Evolutionary conservation across 73 alveolate species (phyloP), one percentile per base, ranked within the genome.

Genomic region (Durusdinium trenchii): DNA sequence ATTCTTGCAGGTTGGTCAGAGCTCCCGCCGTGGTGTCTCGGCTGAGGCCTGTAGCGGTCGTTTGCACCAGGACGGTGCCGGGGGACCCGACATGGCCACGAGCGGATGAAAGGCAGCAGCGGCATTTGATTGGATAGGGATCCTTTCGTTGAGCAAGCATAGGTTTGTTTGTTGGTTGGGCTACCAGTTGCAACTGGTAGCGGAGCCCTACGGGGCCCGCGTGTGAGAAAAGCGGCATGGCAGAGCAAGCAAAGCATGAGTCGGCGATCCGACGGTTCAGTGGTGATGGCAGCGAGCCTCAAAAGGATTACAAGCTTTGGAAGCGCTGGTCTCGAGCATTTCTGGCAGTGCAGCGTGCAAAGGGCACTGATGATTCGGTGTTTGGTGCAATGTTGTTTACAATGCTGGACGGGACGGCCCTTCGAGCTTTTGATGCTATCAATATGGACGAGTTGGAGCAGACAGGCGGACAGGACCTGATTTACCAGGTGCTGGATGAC

Each of bases 371-470:
- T 6, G 84, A 71, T 36, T 32, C 47, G 32, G 84, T 51, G 32
- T 71, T 71, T 3, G 84, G 84, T 10, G 47, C 84, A 20, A 38
- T 71, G 84, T 51, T 71, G 52, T 71, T 36, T 28, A 71, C 84
- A 3, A 36, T 71, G 51, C 84, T 71, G 51, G 84, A 71, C 38
- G 84, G 84, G 28, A 51, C 84, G 48, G 84, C 84, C 9, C 51
- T 71, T 6, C 6, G 84, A 4, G 84, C 84, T 71, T 71, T 71
- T 28, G 84, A 71, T 71, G 84, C 84, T 3, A 28, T 71, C 36
- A 38, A 71, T 51, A 71, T 71, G 84, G 51, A 71, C 26, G 84
- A 71, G 36, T 36, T 71, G 12, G 84, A 71, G 84, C 84, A 71
- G 51, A 6, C 16, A 3, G 84, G 84, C 3, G 84, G 84, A 3